Evolutionary conservation across 805 yeast species (phyloP).

Genomic region (Candida vaughaniae): DNA sequence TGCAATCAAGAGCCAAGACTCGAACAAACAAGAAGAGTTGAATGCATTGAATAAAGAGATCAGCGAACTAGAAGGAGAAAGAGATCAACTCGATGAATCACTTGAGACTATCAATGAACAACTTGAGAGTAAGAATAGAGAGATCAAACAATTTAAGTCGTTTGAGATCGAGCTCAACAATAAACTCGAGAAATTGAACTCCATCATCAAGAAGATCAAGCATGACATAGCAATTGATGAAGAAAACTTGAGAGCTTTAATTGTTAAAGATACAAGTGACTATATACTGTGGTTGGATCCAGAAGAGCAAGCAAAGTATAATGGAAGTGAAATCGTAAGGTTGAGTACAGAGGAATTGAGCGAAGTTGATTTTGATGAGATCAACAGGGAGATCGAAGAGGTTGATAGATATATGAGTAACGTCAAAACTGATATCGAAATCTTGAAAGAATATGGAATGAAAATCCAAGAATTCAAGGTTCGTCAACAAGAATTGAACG

Average conservation of each 20-base stretch:
- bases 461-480: slow-evolving; percentile 63
- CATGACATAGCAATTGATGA: slow-evolving; percentile 39
- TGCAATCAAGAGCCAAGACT: slow-evolving; percentile 19
- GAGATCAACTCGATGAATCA: slow-evolving; percentile 40
- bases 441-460: slow-evolving; percentile 71
- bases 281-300: slow-evolving; percentile 51
- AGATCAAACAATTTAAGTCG: slow-evolving; percentile 58
- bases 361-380: slow-evolving; percentile 43
- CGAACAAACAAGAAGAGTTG: slow-evolving; percentile 28
- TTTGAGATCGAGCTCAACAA: slow-evolving; percentile 66
- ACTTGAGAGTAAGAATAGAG: slow-evolving; percentile 38
- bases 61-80: slow-evolving; percentile 31
- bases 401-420: slow-evolving; percentile 56
- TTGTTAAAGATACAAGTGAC: slow-evolving; percentile 53
- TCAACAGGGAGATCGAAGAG: slow-evolving; percentile 51
- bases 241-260: slow-evolving; percentile 42
- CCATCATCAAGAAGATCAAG: slow-evolving; percentile 34
- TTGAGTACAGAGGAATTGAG: slow-evolving; percentile 52
- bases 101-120: slow-evolving; percentile 32
- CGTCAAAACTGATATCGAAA: slow-evolving; percentile 67
- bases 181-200: slow-evolving; percentile 53
- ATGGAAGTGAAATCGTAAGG: slow-evolving; percentile 38
- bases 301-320: slow-evolving; percentile 35
- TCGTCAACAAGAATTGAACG: slow-evolving; percentile 65
- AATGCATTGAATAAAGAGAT: slow-evolving; percentile 27